Evolutionary conservation across 2,329 filamentous ascomycete species (phyloP), one percentile per base, ranked within the genome.

Genomic region (Nigrograna mackinnonii): DNA sequence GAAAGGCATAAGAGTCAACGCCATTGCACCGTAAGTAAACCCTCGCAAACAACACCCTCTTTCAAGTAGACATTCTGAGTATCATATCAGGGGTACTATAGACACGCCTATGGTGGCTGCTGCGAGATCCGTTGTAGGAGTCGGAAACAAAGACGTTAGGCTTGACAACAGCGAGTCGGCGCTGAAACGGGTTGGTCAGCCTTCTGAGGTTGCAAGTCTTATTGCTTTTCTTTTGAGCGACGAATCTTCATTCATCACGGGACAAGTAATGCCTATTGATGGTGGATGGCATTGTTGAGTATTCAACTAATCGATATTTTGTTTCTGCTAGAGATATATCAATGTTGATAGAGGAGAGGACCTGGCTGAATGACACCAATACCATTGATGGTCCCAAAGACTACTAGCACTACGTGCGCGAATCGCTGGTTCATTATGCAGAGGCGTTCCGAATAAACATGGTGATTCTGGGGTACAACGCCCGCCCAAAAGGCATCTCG

Each of bases 1-100:
- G 31, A 55, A 55, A 32, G 53, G 50, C n/a, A 51, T 64, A 13
- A 41, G 60, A 16, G 56, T 63, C 5, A 63, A 62, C 43, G 44
- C 47, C 3, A 41, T 62, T 33, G 50, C 46, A 18, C 58, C 58
- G 50, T 67, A 45, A 50, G 55, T 55, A 2, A 18, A 14, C 26
- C 19, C 6, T 37, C 13, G 19, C 7, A 6, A 12, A 7, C 6
- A 12, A 9, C 6, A 35, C n/a, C n/a, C n/a, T 28, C 9, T 28
- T 28, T 28, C 9, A n/a, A 28, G 9, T 9, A 28, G 9, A 28
- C 24, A 28, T 9, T 28, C 17, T 24, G 14, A n/a, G 26, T 11
- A 24, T n/a, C 19, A 7, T 21, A 6, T n/a, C 20, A 41, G 37
- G 6, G 45, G 37, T 14, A 44, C 37, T 12, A 47, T 52, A 6